These are phyloP conservation scores for Cladosporium halotolerans DNA, from an alignment of 2,329 filamentous ascomycete species.

Conservation along the genomic window DNA sequence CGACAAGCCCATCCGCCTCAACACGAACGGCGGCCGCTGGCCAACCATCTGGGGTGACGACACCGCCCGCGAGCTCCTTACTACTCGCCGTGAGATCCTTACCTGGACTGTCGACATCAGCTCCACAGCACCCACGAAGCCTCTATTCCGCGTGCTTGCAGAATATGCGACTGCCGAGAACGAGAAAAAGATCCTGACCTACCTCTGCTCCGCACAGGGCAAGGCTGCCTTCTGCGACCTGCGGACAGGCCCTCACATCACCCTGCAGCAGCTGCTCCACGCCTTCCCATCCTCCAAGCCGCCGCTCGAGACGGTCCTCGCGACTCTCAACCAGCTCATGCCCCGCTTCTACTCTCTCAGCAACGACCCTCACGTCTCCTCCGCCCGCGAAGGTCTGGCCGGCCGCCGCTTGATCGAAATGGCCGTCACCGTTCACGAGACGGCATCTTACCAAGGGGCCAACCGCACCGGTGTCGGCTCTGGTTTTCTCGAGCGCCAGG, in stretches of 20 bases:
- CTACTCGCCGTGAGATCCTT: slow-evolving; percentile 83
- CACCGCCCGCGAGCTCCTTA: slow-evolving; percentile 73
- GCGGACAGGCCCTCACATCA: slow-evolving; percentile 78
- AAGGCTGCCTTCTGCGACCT: slow-evolving; percentile 90
- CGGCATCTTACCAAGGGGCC: slow-evolving; percentile 63
- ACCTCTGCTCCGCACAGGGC: slow-evolving; percentile 81
- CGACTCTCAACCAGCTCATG: slow-evolving; percentile 81
- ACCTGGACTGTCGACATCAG: slow-evolving; percentile 95
- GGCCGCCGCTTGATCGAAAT: slow-evolving; percentile 82
- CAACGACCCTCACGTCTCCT: slow-evolving; percentile 83
- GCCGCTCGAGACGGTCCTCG: slow-evolving; percentile 74
- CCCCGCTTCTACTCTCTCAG: slow-evolving; percentile 97
- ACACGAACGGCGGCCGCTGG: slow-evolving; percentile 79
- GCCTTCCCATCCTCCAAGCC: slow-evolving; percentile 91
- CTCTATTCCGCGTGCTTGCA: slow-evolving; percentile 74
- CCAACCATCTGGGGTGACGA: slow-evolving; percentile 98
- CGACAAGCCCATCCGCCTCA: slow-evolving; percentile 73
- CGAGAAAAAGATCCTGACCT: slow-evolving; percentile 84
- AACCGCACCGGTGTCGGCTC: slow-evolving; percentile 79
- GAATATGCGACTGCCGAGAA: slow-evolving; percentile 73
- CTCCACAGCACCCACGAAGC: slow-evolving; percentile 85
- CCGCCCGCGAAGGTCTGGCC: slow-evolving; percentile 60
- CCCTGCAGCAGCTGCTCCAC: slow-evolving; percentile 74
- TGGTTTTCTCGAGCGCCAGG: slow-evolving; percentile 86
- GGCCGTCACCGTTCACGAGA: slow-evolving; percentile 92